Conservation (phyloP, 495 filamentous ascomycete species). For the Hypoxylon crocopeplum region DNA sequence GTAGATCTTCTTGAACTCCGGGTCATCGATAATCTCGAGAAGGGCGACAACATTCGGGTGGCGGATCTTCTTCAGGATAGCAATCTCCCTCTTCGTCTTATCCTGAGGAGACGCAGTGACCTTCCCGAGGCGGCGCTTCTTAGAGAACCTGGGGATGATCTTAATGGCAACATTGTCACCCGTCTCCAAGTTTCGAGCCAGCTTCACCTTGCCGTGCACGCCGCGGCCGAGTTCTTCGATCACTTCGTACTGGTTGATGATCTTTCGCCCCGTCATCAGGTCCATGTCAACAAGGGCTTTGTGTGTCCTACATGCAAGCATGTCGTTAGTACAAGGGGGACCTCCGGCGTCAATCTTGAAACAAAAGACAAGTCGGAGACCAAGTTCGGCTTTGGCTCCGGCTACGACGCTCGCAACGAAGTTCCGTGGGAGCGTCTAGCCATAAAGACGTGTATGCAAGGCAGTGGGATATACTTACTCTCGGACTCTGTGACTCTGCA, state of each 20-base stretch:
- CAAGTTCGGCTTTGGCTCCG: not conserved
- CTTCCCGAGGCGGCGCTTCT: slow-evolving; percentile 85
- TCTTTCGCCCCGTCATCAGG: slow-evolving; percentile 84
- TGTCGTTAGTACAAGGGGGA: slow-evolving; percentile 14
- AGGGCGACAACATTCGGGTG: slow-evolving; percentile 95
- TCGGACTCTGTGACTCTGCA: slow-evolving; percentile 68
- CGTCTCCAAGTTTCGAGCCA: slow-evolving; percentile 79
- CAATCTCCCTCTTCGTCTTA: slow-evolving; percentile 96
- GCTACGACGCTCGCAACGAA: not conserved
- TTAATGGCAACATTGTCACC: slow-evolving; percentile 93
- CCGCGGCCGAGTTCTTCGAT: slow-evolving; percentile 94
- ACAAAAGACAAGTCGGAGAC: slow-evolving; percentile 5
- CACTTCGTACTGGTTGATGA: slow-evolving; percentile 97
- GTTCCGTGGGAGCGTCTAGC: not conserved
- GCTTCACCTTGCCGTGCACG: slow-evolving; percentile 96
- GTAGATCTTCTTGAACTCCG: slow-evolving; percentile 94
- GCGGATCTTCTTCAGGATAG: slow-evolving; percentile 96
- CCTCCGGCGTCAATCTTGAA: not conserved
- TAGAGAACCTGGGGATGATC: slow-evolving; percentile 95
- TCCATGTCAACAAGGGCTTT: slow-evolving; percentile 89
- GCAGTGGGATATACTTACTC: slow-evolving; percentile 49
- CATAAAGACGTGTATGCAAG: not conserved
- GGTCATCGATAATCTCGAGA: slow-evolving; percentile 97
- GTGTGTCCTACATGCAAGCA: slow-evolving; percentile 65
- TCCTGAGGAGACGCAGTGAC: slow-evolving; percentile 73